Percentiles rank a stretch among this genome's conserved stretches.
phyloP scores from a whole-genome alignment of 2,329 filamentous ascomycete species.

The Aspergillus sp. region DNA sequence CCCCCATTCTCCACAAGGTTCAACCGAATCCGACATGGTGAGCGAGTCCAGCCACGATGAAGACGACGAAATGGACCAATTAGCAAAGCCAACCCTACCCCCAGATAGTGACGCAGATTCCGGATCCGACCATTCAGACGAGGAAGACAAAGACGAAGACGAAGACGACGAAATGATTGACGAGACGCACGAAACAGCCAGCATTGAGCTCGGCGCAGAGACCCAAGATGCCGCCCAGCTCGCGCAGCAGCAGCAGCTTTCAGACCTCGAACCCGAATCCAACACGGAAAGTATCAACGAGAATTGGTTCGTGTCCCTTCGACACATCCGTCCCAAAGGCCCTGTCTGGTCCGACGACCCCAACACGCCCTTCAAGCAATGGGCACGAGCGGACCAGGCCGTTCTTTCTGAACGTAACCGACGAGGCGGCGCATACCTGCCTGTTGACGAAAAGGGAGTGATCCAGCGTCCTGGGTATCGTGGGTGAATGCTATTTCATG shows the following conservation, averaged over 20 bases:
- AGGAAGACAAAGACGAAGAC: neutral
- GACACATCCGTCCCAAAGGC: slow-evolving; percentile 22
- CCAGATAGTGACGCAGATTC: neutral
- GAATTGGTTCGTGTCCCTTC: slow-evolving; percentile 36
- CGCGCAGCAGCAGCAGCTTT: neutral
- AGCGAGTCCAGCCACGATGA: neutral
- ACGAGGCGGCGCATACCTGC: slow-evolving; percentile 29
- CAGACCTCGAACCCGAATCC: slow-evolving; percentile 5
- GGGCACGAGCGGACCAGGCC: slow-evolving; percentile 37
- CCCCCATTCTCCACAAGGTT: neutral
- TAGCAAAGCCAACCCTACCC: neutral
- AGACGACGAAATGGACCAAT: neutral
- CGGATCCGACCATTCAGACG: no score
- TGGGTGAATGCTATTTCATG: neutral
- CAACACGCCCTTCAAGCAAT: slow-evolving; percentile 43
- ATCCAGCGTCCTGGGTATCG: slow-evolving; percentile 23
- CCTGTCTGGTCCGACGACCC: slow-evolving; percentile 35
- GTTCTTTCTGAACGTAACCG: slow-evolving; percentile 31
- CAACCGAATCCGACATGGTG: slow-evolving; percentile 6
- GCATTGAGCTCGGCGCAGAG: slow-evolving; percentile 40
- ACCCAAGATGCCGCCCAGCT: neutral
- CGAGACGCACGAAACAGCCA: slow-evolving; percentile 37
- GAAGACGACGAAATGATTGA: slow-evolving; percentile 17
- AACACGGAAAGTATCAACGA: slow-evolving; percentile 19
- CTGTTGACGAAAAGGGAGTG: slow-evolving; percentile 37